Conservation (phyloP, 2,329 filamentous ascomycete species). For the Cytospora mali region DNA sequence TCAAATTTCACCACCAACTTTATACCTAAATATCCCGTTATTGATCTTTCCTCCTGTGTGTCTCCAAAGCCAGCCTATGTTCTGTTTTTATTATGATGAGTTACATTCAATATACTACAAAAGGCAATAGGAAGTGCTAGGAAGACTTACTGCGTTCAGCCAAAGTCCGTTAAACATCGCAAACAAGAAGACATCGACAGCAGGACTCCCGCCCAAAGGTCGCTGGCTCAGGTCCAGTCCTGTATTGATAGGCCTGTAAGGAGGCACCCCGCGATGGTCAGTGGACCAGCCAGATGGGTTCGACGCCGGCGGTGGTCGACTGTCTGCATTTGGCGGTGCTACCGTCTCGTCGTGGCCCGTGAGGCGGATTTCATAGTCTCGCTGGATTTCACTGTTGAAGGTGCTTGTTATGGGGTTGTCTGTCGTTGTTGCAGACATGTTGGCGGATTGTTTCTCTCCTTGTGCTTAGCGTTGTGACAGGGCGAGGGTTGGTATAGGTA, state of each 20-base stretch:
- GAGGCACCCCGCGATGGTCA: slow-evolving; percentile 35
- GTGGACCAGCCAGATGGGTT: slow-evolving; percentile 35
- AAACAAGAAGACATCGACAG: slow-evolving; percentile 33
- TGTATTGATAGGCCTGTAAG: slow-evolving; percentile 35
- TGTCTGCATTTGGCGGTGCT: slow-evolving; percentile 29
- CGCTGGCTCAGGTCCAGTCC: slow-evolving; percentile 31
- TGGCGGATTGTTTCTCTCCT: neutral
- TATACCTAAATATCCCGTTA: slow-evolving; percentile 30
- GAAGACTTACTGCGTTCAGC: slow-evolving; percentile 34
- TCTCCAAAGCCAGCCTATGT: slow-evolving; percentile 32
- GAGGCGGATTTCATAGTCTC: slow-evolving; percentile 37
- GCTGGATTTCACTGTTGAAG: slow-evolving; percentile 30
- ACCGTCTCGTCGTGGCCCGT: slow-evolving; percentile 27
- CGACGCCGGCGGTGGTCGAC: slow-evolving; percentile 28
- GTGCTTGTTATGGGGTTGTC: slow-evolving; percentile 32
- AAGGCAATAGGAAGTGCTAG: too few species aligned
- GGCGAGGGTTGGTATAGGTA: neutral
- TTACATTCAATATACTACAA: too few species aligned
- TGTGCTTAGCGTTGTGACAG: neutral
- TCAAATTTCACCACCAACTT: slow-evolving; percentile 35
- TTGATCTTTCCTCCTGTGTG: slow-evolving; percentile 32
- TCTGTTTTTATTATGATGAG: slow-evolving; percentile 16
- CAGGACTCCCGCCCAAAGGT: slow-evolving; percentile 33
- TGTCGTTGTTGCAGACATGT: slow-evolving; percentile 33
- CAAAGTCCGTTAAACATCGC: slow-evolving; percentile 37